Conservation (phyloP, 2,329 filamentous ascomycete species). For the Calycina herbarum region DNA sequence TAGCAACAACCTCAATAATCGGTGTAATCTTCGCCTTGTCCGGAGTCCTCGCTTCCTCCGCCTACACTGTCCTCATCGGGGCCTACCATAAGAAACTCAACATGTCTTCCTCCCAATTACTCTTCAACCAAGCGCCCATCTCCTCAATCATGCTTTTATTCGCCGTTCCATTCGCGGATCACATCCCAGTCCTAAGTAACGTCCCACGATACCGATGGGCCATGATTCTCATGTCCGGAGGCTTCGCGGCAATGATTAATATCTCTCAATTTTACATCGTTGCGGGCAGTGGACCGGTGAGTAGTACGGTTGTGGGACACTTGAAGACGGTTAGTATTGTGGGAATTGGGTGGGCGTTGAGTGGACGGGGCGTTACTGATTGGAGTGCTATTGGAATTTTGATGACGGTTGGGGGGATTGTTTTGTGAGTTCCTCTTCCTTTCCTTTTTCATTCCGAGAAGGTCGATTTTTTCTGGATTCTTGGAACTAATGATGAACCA, state of each 20-base stretch:
- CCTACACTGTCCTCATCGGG: slow-evolving; percentile 39
- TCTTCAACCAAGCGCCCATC: slow-evolving; percentile 47
- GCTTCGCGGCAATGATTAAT: slow-evolving; percentile 42
- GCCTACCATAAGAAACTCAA: slow-evolving; percentile 45
- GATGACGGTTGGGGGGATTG: slow-evolving; percentile 31
- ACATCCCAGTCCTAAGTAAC: slow-evolving; percentile 37
- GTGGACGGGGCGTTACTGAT: slow-evolving; percentile 27
- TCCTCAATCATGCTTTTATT: slow-evolving; percentile 44
- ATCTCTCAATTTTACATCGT: slow-evolving; percentile 39
- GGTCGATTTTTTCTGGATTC: not conserved
- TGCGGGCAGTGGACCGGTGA: slow-evolving; percentile 40
- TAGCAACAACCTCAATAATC: slow-evolving; percentile 49
- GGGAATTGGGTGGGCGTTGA: slow-evolving; percentile 29
- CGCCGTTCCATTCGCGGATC: slow-evolving; percentile 45
- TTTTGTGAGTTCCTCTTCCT: slow-evolving; percentile 24
- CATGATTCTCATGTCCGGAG: slow-evolving; percentile 43
- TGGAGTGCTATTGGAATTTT: slow-evolving; percentile 28
- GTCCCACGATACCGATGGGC: slow-evolving; percentile 38
- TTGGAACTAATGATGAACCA: slow-evolving; percentile 11
- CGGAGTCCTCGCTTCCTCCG: slow-evolving; percentile 53
- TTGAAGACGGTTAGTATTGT: slow-evolving; percentile 40
- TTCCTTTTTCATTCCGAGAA: not conserved
- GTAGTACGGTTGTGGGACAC: slow-evolving; percentile 45
- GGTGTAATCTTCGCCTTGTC: slow-evolving; percentile 63
- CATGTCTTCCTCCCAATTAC: slow-evolving; percentile 45